Evolutionary conservation across 1,284 basidiomycete species (phyloP), one percentile per base, ranked within the genome.

Genomic region (Ustilago cynodontis): DNA sequence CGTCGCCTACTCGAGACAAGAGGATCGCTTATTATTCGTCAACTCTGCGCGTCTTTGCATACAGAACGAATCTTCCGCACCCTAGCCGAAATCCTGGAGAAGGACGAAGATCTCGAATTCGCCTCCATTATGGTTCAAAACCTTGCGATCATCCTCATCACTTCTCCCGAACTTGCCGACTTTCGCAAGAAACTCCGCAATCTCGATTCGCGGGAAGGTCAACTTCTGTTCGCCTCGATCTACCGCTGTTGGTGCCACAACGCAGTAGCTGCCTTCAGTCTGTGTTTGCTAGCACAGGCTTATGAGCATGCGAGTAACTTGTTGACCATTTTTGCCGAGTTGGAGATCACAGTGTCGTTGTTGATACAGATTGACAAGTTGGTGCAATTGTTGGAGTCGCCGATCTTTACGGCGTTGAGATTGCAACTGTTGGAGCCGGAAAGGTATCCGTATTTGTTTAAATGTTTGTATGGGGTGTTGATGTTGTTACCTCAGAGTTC

Each of bases 211-310:
- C 52, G 71, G 91, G 97, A 99, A 78, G 95, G 95, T 0, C 94
- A 98, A 87, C 91, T 91, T 8, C 87, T 99, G 26, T 99, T 99
- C 85, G 93, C 92, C 1, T 93, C 92, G 0, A 88, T 99, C 20
- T 99, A 99, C 85, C 90, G 94, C 39, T 98, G 94, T 43, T 99
- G 97, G 96, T 98, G 95, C 86, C 97, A 99, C 85, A 98, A 98
- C 83, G 93, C 97, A 0, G 95, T 99, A 26, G 93, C 97, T 0
- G 94, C 95, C 0, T 97, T 99, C 84, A 94, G 94, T 1, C 89
- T 99, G 3, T 99, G 97, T 86, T 89, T 99, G 22, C 89, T 99
- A 13, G 95, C 96, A 0, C 97, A 99, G 87, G 95, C 96, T 4
- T 99, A 99, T 82, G 97, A 99, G 85, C 97, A 99, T 86, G 97